Conservation (phyloP, 208 protist species). For the Trypanosoma mega region DNA sequence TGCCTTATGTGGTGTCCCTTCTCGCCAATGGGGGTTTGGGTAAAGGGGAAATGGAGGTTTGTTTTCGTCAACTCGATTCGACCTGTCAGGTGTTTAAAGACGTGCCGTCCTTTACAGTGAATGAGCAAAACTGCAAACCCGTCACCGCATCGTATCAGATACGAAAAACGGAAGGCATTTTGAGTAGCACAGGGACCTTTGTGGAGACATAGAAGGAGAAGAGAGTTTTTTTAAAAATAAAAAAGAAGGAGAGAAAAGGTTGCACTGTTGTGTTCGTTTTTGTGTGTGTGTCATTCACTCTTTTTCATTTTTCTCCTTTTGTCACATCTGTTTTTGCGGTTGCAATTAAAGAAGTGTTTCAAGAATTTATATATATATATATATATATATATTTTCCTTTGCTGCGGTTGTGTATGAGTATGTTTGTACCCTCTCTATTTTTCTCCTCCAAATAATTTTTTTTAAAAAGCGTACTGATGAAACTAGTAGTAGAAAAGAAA, state of each 20-base stretch:
- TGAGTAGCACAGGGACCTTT: neutral
- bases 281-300: too few relatives aligned
- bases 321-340: too few relatives aligned
- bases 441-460: too few relatives aligned
- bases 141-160: conserved; percentile 3
- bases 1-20: conserved; percentile 7
- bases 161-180: neutral
- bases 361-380: too few relatives aligned
- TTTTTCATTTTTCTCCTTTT: conserved; percentile 4
- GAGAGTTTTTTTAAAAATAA: neutral
- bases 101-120: conserved; percentile 46
- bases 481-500: too few relatives aligned
- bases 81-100: conserved; percentile 58
- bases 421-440: too few relatives aligned
- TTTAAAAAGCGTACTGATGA: too few relatives aligned
- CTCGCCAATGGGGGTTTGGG: neutral
- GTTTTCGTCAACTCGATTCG: conserved; percentile 9
- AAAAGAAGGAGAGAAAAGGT: neutral
- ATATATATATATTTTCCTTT: too few relatives aligned
- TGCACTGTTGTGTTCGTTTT: neutral
- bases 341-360: too few relatives aligned
- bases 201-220: neutral
- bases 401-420: too few relatives aligned
- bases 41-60: neutral
- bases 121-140: neutral